Percentiles rank a stretch among this genome's conserved stretches.
These are phyloP conservation scores for Chenopodium formosanum DNA, from an alignment of 148 eudicot species.

Conservation along the genomic window DNA sequence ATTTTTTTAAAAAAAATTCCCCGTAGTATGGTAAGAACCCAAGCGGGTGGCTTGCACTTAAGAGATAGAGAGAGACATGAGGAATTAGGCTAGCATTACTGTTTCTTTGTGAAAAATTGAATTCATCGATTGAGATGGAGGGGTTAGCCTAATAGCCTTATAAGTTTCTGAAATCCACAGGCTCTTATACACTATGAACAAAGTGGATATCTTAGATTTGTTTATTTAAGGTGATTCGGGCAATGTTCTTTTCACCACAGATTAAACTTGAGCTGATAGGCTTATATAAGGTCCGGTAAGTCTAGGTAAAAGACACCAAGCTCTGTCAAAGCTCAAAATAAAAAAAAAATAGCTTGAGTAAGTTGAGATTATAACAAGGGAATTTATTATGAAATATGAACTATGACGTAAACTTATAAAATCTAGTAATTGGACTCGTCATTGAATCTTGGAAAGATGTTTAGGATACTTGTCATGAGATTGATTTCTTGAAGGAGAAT, in stretches of 20 bases:
- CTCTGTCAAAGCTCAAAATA: not conserved
- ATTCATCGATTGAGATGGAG: not conserved
- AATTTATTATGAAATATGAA: no score
- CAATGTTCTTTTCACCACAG: not conserved
- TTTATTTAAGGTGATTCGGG: not conserved
- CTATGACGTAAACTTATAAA: not conserved
- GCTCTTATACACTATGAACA: not conserved
- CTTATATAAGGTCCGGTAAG: no score
- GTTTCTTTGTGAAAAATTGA: not conserved
- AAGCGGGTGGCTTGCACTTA: not conserved
- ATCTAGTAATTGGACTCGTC: not conserved
- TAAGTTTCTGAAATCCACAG: not conserved
- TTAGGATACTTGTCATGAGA: no score
- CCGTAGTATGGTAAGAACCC: not conserved
- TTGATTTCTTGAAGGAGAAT: no score
- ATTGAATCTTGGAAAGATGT: not conserved
- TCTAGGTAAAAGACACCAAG: not conserved
- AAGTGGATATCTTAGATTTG: not conserved
- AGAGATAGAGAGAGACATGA: not conserved
- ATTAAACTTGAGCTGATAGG: not conserved
- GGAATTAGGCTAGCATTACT: not conserved
- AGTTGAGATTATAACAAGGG: not conserved
- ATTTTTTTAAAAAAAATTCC: not conserved
- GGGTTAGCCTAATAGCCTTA: not conserved
- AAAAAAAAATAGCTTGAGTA: not conserved